Evolutionary conservation across 176 grass and related monocot species (phyloP), one percentile per base, ranked within the genome.

Genomic region (Rhynchospora tenuis): DNA sequence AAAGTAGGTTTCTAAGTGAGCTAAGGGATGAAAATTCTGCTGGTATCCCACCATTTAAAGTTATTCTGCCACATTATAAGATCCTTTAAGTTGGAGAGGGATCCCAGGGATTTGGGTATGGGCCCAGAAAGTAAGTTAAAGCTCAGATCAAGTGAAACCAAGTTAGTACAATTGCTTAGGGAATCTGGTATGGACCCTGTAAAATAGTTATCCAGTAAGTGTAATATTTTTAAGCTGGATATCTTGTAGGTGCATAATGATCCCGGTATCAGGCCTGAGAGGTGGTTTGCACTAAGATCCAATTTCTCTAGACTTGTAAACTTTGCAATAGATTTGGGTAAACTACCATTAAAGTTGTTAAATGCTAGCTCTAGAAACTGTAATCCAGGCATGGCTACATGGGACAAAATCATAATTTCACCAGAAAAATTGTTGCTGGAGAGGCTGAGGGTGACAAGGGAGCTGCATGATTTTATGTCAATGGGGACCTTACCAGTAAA

Each of bases 341-440:
- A 71, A 85, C 51, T 23, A 27, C 91, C 90, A 59, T 38, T 84
- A 82, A 97, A 92, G 86, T 86, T 80, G 68, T 97, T 97, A 86
- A 94, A 97, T 19, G 86, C 91, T 77, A 97, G 88, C 44, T 84
- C 73, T 7, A 97, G 79, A 23, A 15, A 52, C 68, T 60, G 69
- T 60, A 97, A 88, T 20, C 79, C 90, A 24, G 87, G 67, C 51
- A 97, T 84, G 17, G 27, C 59, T 22, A 82, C 0, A 75, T 92
- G 87, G 61, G 84, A 64, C 28, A 86, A 78, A 46, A 67, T 73
- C 66, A 89, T 89, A 12, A 97, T 44, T 33, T 90, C 86, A 70
- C 91, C 78, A 45, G 94, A 94, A 88, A 97, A 97, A 86, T 94
- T 94, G 31, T 33, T 50, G 83, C 94, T 97, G 0, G 91, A 94